Percentiles rank a stretch among this genome's conserved stretches.
These are phyloP conservation scores for Pseudohalonectria lignicola DNA, from an alignment of 2,329 filamentous ascomycete species.

Conservation along the genomic window DNA sequence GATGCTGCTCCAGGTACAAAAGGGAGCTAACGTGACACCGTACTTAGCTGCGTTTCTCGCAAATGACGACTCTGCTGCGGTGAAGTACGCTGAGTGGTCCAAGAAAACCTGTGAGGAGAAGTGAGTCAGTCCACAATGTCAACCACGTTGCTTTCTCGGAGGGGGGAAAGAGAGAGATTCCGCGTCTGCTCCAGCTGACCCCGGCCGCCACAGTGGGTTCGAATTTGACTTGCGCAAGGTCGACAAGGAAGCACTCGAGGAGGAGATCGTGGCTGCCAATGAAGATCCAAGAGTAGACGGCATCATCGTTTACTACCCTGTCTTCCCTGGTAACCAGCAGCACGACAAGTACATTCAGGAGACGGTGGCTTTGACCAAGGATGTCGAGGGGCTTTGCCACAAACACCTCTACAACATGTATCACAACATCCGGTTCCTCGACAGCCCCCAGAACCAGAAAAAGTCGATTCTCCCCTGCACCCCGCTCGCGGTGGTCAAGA, in stretches of 20 bases:
- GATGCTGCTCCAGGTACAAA: conserved; percentile 60
- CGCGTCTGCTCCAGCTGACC: not conserved
- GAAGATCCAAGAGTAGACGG: conserved; percentile 65
- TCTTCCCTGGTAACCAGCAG: conserved; percentile 68
- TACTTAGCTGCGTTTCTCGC: conserved; percentile 85
- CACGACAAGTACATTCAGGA: conserved; percentile 96
- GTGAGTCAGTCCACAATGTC: conserved; percentile 55
- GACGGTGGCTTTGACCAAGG: conserved; percentile 79
- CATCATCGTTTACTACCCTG: conserved; percentile 97
- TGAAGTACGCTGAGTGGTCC: conserved; percentile 95
- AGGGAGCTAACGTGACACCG: conserved; percentile 44
- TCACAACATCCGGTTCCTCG: conserved; percentile 91
- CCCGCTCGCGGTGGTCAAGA: conserved; percentile 91
- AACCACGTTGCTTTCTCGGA: not conserved
- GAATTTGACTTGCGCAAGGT: conserved; percentile 76
- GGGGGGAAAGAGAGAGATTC: not conserved
- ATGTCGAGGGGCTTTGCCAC: conserved; percentile 91
- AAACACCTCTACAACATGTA: conserved; percentile 99
- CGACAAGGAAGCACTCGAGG: conserved; percentile 80
- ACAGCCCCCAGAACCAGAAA: conserved; percentile 62
- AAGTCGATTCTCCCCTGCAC: conserved; percentile 96
- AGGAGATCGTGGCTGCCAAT: conserved; percentile 79
- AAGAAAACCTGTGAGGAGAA: conserved; percentile 94
- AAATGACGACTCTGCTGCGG: conserved; percentile 80
- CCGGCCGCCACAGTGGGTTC: conserved; percentile 56